phyloP scores from a whole-genome alignment of 2,329 filamentous ascomycete genomes.

The Cadophora gregata region DNA sequence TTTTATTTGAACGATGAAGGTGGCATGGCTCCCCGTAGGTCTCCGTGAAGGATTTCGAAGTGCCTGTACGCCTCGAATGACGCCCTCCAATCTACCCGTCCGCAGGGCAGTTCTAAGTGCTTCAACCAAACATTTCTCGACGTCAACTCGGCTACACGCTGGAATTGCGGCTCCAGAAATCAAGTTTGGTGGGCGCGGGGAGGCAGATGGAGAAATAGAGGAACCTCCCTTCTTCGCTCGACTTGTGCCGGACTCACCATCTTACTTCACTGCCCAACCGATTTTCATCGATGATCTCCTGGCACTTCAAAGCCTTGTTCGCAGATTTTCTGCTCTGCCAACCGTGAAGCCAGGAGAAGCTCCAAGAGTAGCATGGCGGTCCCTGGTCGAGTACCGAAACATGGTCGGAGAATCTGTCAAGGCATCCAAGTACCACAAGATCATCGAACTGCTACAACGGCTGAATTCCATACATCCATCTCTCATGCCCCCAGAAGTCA shows the following conservation, averaged over 20 bases:
- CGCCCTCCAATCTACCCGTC: slow-evolving; percentile 21
- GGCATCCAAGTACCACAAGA: slow-evolving; percentile 77
- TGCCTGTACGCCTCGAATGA: slow-evolving; percentile 29
- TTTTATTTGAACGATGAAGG: slow-evolving; percentile 41
- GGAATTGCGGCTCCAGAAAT: slow-evolving; percentile 53
- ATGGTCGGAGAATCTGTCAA: slow-evolving; percentile 75
- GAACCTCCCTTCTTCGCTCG: slow-evolving; percentile 61
- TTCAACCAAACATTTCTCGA: slow-evolving; percentile 39
- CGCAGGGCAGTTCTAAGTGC: slow-evolving; percentile 29
- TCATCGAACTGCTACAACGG: slow-evolving; percentile 76
- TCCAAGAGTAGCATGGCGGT: slow-evolving; percentile 81
- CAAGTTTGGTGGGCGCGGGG: slow-evolving; percentile 44
- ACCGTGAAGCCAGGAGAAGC: slow-evolving; percentile 68
- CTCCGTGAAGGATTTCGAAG: slow-evolving; percentile 40
- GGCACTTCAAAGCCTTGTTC: slow-evolving; percentile 71
- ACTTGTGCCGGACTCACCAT: slow-evolving; percentile 81
- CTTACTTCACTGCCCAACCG: slow-evolving; percentile 92
- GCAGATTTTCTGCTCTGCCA: slow-evolving; percentile 76
- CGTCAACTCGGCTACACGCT: slow-evolving; percentile 40
- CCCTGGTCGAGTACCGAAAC: slow-evolving; percentile 75
- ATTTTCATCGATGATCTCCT: slow-evolving; percentile 87
- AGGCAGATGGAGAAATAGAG: slow-evolving; percentile 31
- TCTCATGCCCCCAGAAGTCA: slow-evolving; percentile 74
- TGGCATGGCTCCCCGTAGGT: slow-evolving; percentile 40
- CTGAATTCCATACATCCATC: slow-evolving; percentile 85